Evolutionary conservation across 2,329 filamentous ascomycete species (phyloP).

Genomic region (Fusarium secorum): DNA sequence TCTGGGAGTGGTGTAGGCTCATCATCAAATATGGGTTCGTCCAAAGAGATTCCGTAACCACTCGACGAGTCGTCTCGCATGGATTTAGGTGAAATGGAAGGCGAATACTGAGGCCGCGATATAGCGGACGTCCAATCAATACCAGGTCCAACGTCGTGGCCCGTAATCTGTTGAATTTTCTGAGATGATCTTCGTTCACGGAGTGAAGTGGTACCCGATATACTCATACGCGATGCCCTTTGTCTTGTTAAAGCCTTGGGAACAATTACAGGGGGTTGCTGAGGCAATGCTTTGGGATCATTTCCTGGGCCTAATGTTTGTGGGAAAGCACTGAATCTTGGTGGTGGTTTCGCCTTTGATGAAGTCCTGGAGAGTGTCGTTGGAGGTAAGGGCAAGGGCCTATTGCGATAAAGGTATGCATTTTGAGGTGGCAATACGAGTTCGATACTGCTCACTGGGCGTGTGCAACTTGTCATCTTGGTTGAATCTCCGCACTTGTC

Average conservation of each 20-base stretch:
- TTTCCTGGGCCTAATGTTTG: slow-evolving; percentile 31
- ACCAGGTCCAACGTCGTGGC: slow-evolving; percentile 47
- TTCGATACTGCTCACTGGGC: slow-evolving; percentile 29
- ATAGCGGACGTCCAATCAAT: slow-evolving; percentile 28
- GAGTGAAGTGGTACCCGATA: slow-evolving; percentile 25
- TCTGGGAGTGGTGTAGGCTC: slow-evolving; percentile 17
- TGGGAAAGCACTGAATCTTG: slow-evolving; percentile 31
- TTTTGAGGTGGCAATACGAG: slow-evolving; percentile 35
- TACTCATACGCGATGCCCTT: slow-evolving; percentile 31
- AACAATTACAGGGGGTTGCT: slow-evolving; percentile 15
- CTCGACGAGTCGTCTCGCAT: slow-evolving; percentile 38
- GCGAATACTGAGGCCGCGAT: slow-evolving; percentile 18
- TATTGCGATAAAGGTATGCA: slow-evolving; percentile 33
- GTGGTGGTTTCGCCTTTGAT: slow-evolving; percentile 6
- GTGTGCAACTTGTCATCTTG: slow-evolving; percentile 28
- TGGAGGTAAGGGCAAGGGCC: slow-evolving; percentile 34
- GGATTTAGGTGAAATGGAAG: slow-evolving; percentile 26
- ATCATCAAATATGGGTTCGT: slow-evolving; percentile 37
- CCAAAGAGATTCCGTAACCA: slow-evolving; percentile 31
- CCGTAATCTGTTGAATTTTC: slow-evolving; percentile 55
- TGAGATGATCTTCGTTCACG: slow-evolving; percentile 43
- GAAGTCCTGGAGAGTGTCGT: slow-evolving; percentile 16
- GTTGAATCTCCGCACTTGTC: not conserved
- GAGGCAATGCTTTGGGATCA: slow-evolving; percentile 26
- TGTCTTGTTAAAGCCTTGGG: slow-evolving; percentile 24